Base-by-base conservation (phyloP, 257 asterid species). In the Scutellaria galericulata region DNA sequence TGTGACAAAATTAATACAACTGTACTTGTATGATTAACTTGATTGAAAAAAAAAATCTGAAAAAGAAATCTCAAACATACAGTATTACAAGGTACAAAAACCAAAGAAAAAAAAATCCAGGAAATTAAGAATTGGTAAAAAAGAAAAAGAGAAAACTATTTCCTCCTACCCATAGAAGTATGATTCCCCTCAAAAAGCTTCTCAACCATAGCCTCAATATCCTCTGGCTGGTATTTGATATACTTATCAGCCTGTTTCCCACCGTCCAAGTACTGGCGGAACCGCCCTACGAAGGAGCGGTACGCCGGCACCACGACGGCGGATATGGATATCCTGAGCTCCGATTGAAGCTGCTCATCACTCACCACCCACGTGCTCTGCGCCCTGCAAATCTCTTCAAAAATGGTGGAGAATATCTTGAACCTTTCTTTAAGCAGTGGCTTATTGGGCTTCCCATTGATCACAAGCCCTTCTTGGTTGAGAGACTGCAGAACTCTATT, bases 311-410 rank as follows among this genome's bases (percentile, higher is more conserved):
- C 83, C 6, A 93, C 80, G 41, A 93, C 89, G 8, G 93, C 85
- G 0, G 96, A 83, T 56, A 93, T 78, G 0, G 97, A 87, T 22
- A 91, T 89, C 66, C 94, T 59, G 0, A 93, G 96, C 89, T 93
- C 96, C 74, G 98, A 89, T 18, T 84, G 90, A n/a, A 93, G 96
- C 81, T 93, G 97, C 74, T 84, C 96, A 40, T 93, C 98, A 68
- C 91, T 85, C 3, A 91, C 93, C 46, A 93, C 86, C 97, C 98
- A 93, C 0, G 87, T 61, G 63, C 88, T 88, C 79, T 93, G 97
- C 1, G 84, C 51, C 58, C 84, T 68, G 66, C 80, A 87, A 18
- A 93, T 93, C 11, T 93, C 98, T 6, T 93, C 98, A 3, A 90
- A 80, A 35, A 82, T 81, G 0, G 79, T 73, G 4, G 82, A 83